These are phyloP conservation scores for Globisporangium okanoganense DNA, from an alignment of 352 stramenopile species.

Conservation along the genomic window DNA sequence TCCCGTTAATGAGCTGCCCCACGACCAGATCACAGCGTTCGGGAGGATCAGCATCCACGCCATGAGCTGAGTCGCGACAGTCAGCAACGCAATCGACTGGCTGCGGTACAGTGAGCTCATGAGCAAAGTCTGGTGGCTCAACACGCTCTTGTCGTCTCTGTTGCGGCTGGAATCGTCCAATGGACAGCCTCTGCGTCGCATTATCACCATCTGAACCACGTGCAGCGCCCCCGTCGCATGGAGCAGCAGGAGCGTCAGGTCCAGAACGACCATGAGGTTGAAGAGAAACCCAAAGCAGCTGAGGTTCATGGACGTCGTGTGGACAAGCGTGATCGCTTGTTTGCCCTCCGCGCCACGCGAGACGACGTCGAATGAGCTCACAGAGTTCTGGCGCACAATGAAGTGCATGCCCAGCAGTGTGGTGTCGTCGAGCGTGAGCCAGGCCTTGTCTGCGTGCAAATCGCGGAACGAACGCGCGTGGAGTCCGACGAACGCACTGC, in stretches of 20 bases:
- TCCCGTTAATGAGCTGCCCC: slow-evolving; percentile 18
- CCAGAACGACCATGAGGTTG: slow-evolving; percentile 8
- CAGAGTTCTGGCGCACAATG: not conserved
- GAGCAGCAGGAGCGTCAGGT: slow-evolving; percentile 25
- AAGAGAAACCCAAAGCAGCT: slow-evolving; percentile 10
- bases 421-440: slow-evolving; percentile 35
- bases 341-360: not conserved
- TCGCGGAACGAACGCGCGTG: slow-evolving; percentile 20
- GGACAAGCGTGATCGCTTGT: not conserved
- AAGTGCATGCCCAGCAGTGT: slow-evolving; percentile 35
- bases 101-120: slow-evolving; percentile 39
- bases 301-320: slow-evolving; percentile 2
- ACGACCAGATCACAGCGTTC: slow-evolving; percentile 39
- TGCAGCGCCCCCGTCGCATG: slow-evolving; percentile 19
- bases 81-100: slow-evolving; percentile 23
- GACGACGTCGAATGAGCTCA: slow-evolving; percentile 13
- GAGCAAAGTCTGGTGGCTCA: slow-evolving; percentile 20
- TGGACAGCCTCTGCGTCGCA: slow-evolving; percentile 10
- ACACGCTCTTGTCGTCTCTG: slow-evolving; percentile 7
- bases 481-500: slow-evolving; percentile 22
- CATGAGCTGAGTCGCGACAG: slow-evolving; percentile 23
- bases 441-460: slow-evolving; percentile 30
- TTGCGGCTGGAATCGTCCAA: too few relatives aligned
- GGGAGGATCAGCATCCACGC: slow-evolving; percentile 52
- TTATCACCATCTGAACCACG: slow-evolving; percentile 15